phyloP scores from a whole-genome alignment of 2,329 filamentous ascomycete species.

The Arthrobotrys conoides region DNA sequence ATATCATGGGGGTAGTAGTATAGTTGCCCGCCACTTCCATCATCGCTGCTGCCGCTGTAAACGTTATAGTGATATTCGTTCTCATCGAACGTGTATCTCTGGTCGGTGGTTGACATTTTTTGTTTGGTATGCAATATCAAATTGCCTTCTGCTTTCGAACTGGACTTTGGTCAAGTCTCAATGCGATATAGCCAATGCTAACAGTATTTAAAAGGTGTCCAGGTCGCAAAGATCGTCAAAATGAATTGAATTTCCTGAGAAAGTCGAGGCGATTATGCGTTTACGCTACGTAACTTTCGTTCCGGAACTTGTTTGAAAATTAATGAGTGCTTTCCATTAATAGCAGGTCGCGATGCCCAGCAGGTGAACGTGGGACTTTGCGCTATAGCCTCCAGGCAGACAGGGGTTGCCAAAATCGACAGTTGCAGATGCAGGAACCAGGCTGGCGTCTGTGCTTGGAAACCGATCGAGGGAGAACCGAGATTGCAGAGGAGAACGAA shows the following conservation, averaged over 20 bases:
- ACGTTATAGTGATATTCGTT: slow-evolving; percentile 58
- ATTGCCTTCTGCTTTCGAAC: slow-evolving; percentile 36
- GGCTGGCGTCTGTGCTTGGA: slow-evolving; percentile 37
- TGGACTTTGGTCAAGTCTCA: neutral
- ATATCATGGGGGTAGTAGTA: slow-evolving; percentile 53
- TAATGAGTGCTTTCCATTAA: slow-evolving; percentile 49
- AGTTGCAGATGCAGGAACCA: slow-evolving; percentile 58
- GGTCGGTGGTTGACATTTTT: slow-evolving; percentile 44
- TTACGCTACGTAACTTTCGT: slow-evolving; percentile 49
- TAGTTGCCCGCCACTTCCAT: slow-evolving; percentile 42
- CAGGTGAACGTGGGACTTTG: slow-evolving; percentile 32
- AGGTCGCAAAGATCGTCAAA: slow-evolving; percentile 3
- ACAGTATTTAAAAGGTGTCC: slow-evolving; percentile 25
- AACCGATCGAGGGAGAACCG: slow-evolving; percentile 23
- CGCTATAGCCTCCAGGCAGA: slow-evolving; percentile 55
- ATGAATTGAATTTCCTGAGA: slow-evolving; percentile 34
- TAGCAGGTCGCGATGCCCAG: slow-evolving; percentile 54
- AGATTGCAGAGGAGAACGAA: slow-evolving; percentile 16
- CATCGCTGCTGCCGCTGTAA: slow-evolving; percentile 45
- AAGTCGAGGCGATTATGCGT: slow-evolving; percentile 49
- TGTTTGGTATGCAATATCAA: slow-evolving; percentile 9
- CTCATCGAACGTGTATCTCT: slow-evolving; percentile 55
- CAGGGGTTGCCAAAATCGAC: slow-evolving; percentile 43
- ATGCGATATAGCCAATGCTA: slow-evolving; percentile 14
- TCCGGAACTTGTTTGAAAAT: slow-evolving; percentile 45